Evolutionary conservation across 306 rosid species (phyloP).

Genomic region (Fragaria ananassa): DNA sequence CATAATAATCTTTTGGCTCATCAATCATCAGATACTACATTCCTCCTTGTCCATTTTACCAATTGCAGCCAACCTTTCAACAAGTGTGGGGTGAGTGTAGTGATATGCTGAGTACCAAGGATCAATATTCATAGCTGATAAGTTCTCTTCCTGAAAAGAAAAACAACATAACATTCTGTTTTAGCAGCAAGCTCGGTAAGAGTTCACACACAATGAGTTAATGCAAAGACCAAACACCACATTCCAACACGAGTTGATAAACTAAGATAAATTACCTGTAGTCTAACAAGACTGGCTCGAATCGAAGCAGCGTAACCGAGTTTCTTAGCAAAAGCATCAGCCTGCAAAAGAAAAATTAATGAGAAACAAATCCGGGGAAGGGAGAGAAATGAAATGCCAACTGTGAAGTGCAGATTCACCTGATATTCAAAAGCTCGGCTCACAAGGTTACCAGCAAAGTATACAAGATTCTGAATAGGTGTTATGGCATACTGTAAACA

Average conservation of each 20-base stretch:
- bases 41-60: slow-evolving; percentile 48
- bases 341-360: slow-evolving; percentile 43
- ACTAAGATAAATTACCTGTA: slow-evolving; percentile 49
- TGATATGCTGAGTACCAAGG: slow-evolving; percentile 98
- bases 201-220: neutral
- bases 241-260: neutral
- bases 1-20: too few relatives aligned
- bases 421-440: slow-evolving; percentile 91
- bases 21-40: neutral
- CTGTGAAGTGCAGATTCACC: slow-evolving; percentile 36
- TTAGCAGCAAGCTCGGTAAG: neutral
- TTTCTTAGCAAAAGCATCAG: slow-evolving; percentile 80
- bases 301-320: slow-evolving; percentile 68
- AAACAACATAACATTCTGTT: neutral
- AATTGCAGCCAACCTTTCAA: slow-evolving; percentile 78
- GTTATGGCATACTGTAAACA: slow-evolving; percentile 77
- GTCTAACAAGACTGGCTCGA: slow-evolving; percentile 68
- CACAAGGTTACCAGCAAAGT: slow-evolving; percentile 83
- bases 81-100: slow-evolving; percentile 93
- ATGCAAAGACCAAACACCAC: neutral
- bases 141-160: slow-evolving; percentile 75
- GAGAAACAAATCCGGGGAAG: neutral
- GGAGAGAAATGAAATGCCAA: neutral
- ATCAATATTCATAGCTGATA: slow-evolving; percentile 90
- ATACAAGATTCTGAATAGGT: slow-evolving; percentile 74